Evolutionary conservation across 2,329 filamentous ascomycete genomes (phyloP).

Genomic region (Furcasterigmium sp.): DNA sequence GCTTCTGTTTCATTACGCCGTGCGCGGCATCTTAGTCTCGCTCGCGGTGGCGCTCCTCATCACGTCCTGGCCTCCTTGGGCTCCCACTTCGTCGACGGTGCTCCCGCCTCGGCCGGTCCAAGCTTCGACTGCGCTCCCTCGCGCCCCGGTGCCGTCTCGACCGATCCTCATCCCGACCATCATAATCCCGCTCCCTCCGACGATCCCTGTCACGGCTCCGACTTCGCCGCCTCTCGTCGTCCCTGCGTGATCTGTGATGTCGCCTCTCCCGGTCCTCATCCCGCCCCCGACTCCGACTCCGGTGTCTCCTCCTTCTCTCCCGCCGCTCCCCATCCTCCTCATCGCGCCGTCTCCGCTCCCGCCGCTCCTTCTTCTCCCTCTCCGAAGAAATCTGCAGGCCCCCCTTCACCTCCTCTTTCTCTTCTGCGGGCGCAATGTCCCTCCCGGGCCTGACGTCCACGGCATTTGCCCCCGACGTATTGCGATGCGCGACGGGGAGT

Average conservation of each 20-base stretch:
- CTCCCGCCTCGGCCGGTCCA: conserved; percentile 5
- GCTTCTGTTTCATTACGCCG: too few relatives aligned
- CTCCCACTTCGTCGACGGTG: conserved; percentile 9
- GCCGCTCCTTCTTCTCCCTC: conserved; percentile 13
- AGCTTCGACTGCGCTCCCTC: conserved; percentile 1
- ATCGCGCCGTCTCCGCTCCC: conserved; percentile 12
- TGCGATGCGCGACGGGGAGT: conserved; percentile 61
- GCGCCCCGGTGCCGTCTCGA: conserved; percentile 4
- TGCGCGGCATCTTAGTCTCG: conserved; percentile 6
- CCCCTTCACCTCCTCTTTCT: conserved; percentile 16
- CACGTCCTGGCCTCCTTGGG: too few relatives aligned
- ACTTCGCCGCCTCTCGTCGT: conserved; percentile 14
- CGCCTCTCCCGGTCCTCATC: conserved; percentile 17
- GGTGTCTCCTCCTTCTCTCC: conserved; percentile 24
- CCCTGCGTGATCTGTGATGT: conserved; percentile 15
- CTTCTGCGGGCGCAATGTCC: conserved; percentile 21
- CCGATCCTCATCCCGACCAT: conserved; percentile 3
- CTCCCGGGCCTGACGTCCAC: conserved; percentile 51
- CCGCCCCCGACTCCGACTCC: conserved; percentile 27
- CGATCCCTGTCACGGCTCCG: conserved; percentile 6
- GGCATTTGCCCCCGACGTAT: conserved; percentile 60
- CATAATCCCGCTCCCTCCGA: conserved; percentile 1
- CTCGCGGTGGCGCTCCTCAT: conserved; percentile 3
- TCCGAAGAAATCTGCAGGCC: conserved; percentile 13
- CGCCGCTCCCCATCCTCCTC: conserved; percentile 23